Evolutionary conservation across 2,329 filamentous ascomycete species (phyloP).

Genomic region (Ophiostoma ulmi): DNA sequence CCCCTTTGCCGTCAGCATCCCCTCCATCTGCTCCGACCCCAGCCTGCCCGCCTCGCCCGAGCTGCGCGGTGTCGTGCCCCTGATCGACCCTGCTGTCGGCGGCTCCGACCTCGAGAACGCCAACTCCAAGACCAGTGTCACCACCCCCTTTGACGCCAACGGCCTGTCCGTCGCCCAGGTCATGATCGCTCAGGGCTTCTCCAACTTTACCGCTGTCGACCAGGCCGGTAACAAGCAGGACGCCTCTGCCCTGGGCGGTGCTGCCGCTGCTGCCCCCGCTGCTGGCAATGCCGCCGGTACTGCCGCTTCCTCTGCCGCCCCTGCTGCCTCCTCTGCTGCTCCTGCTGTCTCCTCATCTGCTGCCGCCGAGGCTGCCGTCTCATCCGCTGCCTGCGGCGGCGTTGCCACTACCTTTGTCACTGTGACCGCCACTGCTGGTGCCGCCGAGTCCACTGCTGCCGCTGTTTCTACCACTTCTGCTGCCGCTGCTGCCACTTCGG

Average conservation of each 20-base stretch:
- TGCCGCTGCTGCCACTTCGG: conserved; percentile 16
- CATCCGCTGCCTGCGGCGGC: background rate
- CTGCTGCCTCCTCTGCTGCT: conserved; percentile 14
- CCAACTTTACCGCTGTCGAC: conserved; percentile 49
- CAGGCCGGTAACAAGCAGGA: conserved; percentile 32
- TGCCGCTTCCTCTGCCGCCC: conserved; percentile 10
- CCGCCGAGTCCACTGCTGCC: conserved; percentile 8
- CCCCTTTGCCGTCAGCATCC: conserved; percentile 54
- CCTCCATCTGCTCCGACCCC: conserved; percentile 59
- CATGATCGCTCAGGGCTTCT: conserved; percentile 57
- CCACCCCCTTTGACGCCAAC: conserved; percentile 51
- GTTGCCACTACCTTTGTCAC: conserved; percentile 17
- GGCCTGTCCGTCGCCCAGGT: conserved; percentile 64
- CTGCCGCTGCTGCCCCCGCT: conserved; percentile 26
- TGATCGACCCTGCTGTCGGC: conserved; percentile 59
- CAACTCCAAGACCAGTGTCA: conserved; percentile 50
- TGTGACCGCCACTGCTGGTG: conserved; percentile 16
- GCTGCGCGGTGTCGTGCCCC: conserved; percentile 61
- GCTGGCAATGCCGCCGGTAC: conserved; percentile 19
- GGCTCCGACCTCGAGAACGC: conserved; percentile 56
- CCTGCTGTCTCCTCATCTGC: background rate
- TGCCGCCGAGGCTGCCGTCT: background rate
- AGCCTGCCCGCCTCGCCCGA: conserved; percentile 55
- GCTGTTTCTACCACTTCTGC: background rate
- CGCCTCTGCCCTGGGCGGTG: conserved; percentile 27